A percentile compares a stretch with the other conserved stretches of the same genome.
phyloP scores from a whole-genome alignment of 495 filamentous ascomycete genomes.

The Bathelium albidoporum region DNA sequence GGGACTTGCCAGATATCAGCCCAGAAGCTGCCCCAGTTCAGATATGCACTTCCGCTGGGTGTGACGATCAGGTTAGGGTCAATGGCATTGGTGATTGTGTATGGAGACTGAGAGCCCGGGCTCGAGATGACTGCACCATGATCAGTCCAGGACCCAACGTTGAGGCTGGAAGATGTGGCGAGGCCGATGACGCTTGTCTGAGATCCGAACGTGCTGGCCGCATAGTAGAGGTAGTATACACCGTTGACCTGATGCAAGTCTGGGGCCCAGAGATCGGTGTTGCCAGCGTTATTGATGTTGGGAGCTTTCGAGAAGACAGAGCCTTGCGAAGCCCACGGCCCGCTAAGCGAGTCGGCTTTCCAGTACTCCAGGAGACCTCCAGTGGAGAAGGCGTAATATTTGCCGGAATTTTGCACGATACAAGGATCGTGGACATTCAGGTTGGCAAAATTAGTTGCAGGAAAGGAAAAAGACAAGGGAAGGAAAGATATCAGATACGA shows the following conservation, averaged over 20 bases:
- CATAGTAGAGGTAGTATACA: slow-evolving; percentile 64
- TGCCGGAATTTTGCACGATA: slow-evolving; percentile 51
- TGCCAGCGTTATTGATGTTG: slow-evolving; percentile 45
- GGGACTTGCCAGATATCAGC: slow-evolving; percentile 52
- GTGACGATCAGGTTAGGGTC: slow-evolving; percentile 51
- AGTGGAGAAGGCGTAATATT: slow-evolving; percentile 65
- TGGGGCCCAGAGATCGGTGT: slow-evolving; percentile 55
- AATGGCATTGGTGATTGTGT: slow-evolving; percentile 52
- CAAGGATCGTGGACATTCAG: slow-evolving; percentile 52
- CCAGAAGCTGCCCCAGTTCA: slow-evolving; percentile 67
- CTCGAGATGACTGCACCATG: slow-evolving; percentile 28
- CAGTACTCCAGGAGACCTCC: slow-evolving; percentile 49
- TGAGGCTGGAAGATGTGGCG: slow-evolving; percentile 52
- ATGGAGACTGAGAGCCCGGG: slow-evolving; percentile 36
- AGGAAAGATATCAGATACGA: neutral
- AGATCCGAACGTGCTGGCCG: slow-evolving; percentile 53
- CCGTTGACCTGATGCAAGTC: slow-evolving; percentile 47
- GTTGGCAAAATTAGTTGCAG: neutral
- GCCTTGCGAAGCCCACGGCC: slow-evolving; percentile 55
- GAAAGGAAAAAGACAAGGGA: neutral
- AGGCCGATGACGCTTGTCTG: slow-evolving; percentile 56
- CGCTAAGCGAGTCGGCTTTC: slow-evolving; percentile 45
- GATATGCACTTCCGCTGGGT: slow-evolving; percentile 37
- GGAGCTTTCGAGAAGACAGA: slow-evolving; percentile 47
- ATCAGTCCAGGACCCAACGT: slow-evolving; percentile 52